Percentiles rank a stretch among this genome's conserved stretches.
phyloP scores from a whole-genome alignment of 2,329 filamentous ascomycete genomes.

The Dothiorella sarmentorum region DNA sequence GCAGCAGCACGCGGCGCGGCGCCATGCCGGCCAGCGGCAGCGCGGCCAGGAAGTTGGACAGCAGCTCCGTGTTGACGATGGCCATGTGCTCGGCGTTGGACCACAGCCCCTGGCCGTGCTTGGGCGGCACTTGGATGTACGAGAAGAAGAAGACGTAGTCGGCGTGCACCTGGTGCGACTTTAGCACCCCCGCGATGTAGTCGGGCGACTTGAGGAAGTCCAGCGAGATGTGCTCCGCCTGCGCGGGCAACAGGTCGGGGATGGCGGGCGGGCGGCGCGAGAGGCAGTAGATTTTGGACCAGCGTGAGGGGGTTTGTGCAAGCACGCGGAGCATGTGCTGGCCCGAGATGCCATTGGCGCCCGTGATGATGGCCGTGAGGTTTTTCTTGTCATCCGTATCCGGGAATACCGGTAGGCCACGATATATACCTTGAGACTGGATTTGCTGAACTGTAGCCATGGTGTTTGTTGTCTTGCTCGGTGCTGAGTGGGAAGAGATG shows the following conservation, averaged over 20 bases:
- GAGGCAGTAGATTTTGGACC: constrained; percentile 52
- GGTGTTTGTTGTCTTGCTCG: background rate
- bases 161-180: constrained; percentile 31
- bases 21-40: constrained; percentile 42
- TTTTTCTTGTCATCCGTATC: constrained; percentile 32
- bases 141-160: constrained; percentile 55
- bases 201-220: constrained; percentile 40
- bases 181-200: constrained; percentile 36
- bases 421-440: constrained; percentile 45
- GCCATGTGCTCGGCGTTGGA: constrained; percentile 50
- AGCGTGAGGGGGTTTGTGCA: constrained; percentile 45
- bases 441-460: constrained; percentile 19
- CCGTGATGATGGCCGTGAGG: constrained; percentile 52
- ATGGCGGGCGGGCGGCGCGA: constrained; percentile 47
- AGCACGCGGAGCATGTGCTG: constrained; percentile 51
- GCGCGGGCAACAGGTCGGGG: constrained; percentile 28
- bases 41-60: constrained; percentile 48
- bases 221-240: constrained; percentile 43
- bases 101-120: constrained; percentile 46
- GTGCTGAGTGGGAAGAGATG: background rate
- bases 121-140: constrained; percentile 51
- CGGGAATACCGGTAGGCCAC: constrained; percentile 49
- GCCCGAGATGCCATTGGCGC: constrained; percentile 54
- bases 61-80: constrained; percentile 45
- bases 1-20: constrained; percentile 48